Evolutionary conservation across 441 rosid species (phyloP).

Genomic region (Croton laevigatus): DNA sequence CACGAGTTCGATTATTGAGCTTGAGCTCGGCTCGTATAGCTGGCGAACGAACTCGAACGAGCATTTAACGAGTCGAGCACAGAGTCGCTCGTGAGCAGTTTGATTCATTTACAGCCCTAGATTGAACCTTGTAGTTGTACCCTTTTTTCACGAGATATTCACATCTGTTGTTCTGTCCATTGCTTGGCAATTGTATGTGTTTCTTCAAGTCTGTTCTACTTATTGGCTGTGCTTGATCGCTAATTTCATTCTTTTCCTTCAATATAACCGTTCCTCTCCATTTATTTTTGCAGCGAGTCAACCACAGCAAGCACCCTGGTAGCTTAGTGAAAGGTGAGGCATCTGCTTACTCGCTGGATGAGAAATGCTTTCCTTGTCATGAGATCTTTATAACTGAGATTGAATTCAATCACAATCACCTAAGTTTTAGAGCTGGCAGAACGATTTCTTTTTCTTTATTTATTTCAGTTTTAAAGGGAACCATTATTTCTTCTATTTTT

Average conservation of each 20-base stretch:
- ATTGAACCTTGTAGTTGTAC: background rate
- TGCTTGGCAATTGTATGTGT: background rate
- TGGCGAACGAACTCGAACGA: too few relatives aligned
- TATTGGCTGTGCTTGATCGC: background rate
- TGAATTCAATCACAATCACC: background rate
- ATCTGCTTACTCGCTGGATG: background rate
- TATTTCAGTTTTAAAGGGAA: conserved; percentile 6
- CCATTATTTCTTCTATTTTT: background rate
- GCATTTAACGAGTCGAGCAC: too few relatives aligned
- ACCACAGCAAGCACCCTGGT: conserved; percentile 18
- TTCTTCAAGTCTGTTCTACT: background rate
- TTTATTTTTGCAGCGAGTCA: conserved; percentile 14
- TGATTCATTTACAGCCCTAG: too few relatives aligned
- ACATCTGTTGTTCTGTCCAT: too few relatives aligned
- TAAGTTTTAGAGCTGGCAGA: background rate
- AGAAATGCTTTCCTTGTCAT: background rate
- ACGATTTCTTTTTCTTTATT: background rate
- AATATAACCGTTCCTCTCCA: background rate
- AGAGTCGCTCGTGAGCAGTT: too few relatives aligned
- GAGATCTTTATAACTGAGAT: background rate
- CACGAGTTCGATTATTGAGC: too few relatives aligned
- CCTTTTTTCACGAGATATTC: background rate
- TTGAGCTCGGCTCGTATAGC: too few relatives aligned
- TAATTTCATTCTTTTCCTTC: background rate
- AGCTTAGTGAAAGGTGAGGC: conserved; percentile 10